Percentiles rank a stretch among this genome's conserved stretches.
Conservation (phyloP, 345 rosid species). For the Lenwebbia sp. region DNA sequence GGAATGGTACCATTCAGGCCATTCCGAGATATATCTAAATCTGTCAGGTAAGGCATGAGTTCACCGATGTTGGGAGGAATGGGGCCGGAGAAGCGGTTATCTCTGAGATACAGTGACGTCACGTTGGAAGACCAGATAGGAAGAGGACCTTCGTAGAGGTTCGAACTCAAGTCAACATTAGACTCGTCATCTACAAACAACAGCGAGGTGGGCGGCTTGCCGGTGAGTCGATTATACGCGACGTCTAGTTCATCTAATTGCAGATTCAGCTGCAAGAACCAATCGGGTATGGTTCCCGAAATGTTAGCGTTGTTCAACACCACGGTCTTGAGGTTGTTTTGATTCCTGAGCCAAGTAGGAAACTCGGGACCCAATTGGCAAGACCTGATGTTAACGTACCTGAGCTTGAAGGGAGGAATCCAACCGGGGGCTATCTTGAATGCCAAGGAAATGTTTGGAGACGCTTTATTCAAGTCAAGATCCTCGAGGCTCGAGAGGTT, state of each 20-base stretch:
- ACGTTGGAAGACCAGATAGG: background rate
- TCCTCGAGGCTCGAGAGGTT: background rate
- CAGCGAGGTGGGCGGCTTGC: background rate
- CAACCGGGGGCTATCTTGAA: background rate
- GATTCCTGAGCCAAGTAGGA: slow-evolving; percentile 13
- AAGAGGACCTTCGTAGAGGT: background rate
- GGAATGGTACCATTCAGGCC: background rate
- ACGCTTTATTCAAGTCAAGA: accelerated
- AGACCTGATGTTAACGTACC: background rate
- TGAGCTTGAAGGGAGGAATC: background rate
- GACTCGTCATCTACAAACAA: accelerated
- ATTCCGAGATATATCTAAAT: background rate
- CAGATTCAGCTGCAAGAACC: background rate
- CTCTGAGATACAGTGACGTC: background rate
- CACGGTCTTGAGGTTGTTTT: slow-evolving; percentile 13
- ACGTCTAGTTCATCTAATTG: background rate
- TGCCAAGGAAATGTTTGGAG: background rate
- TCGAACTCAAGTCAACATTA: background rate
- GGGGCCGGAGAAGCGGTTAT: background rate
- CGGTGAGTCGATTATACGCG: background rate
- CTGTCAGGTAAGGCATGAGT: background rate
- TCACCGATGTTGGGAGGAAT: background rate
- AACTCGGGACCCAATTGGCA: background rate
- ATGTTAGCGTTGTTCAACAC: background rate
- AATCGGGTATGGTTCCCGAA: background rate